phyloP scores from a whole-genome alignment of 805 yeast species.

The Saccharomycopsis babjevae region DNA sequence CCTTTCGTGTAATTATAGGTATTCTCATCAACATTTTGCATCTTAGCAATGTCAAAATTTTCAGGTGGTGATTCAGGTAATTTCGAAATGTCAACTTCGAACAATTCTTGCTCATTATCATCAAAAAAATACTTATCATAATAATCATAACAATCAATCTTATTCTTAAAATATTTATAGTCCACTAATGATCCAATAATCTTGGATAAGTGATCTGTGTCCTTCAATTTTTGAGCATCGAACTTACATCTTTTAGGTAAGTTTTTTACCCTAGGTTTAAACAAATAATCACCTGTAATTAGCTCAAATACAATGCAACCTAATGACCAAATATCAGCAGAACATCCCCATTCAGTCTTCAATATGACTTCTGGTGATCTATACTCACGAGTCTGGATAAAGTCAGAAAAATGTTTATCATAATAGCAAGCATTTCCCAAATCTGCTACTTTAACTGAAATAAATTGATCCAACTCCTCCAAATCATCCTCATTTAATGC shows the following conservation, averaged over 20 bases:
- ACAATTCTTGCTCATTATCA: conserved; percentile 1
- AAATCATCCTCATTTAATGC: conserved; percentile 11
- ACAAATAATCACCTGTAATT: conserved; percentile 86
- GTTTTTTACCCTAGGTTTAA: conserved; percentile 56
- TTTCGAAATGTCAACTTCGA: neutral
- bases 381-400: conserved; percentile 87
- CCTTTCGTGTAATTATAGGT: conserved; percentile 10
- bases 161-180: conserved; percentile 1
- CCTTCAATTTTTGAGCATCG: conserved; percentile 25
- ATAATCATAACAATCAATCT: conserved; percentile 14
- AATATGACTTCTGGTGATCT: conserved; percentile 81
- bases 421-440: conserved; percentile 86
- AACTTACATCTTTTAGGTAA: conserved; percentile 19
- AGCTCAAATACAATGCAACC: conserved; percentile 88
- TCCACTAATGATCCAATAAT: conserved; percentile 45
- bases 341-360: conserved; percentile 88
- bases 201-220: conserved; percentile 95
- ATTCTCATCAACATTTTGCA: conserved; percentile 2
- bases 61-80: conserved; percentile 12
- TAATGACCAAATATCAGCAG: conserved; percentile 92
- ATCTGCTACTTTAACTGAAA: conserved; percentile 84
- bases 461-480: conserved; percentile 15
- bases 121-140: conserved; percentile 16
- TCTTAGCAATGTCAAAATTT: conserved; percentile 10
- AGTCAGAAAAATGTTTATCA: conserved; percentile 72